A percentile compares a stretch with the other conserved stretches of the same genome.
These are phyloP conservation scores for Vaccinium myrtillus DNA, from an alignment of 148 eudicot genomes.

Conservation along the genomic window DNA sequence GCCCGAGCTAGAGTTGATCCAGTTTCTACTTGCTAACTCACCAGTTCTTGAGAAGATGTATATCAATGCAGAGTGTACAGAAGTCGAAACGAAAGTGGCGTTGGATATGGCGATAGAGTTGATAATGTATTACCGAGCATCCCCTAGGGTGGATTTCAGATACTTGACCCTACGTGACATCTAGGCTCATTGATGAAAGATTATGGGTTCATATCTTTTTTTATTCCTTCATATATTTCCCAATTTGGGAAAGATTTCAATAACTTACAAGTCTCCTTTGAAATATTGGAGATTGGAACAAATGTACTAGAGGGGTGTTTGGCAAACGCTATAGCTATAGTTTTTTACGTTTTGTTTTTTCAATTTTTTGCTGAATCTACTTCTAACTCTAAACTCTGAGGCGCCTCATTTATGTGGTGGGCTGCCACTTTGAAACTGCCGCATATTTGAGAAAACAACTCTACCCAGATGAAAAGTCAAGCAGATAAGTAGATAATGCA, in stretches of 20 bases:
- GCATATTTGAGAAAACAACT: too few relatives aligned
- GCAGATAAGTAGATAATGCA: background rate
- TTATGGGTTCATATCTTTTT: background rate
- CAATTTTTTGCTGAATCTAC: background rate
- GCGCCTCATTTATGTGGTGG: background rate
- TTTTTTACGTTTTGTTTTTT: background rate
- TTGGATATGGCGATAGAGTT: background rate
- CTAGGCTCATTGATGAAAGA: background rate
- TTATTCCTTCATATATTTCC: background rate
- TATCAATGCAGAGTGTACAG: background rate
- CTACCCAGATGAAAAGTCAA: background rate
- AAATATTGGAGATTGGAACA: background rate
- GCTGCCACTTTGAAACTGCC: too few relatives aligned
- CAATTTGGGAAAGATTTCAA: too few relatives aligned
- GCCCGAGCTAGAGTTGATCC: background rate
- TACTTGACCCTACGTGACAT: too few relatives aligned
- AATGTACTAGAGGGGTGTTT: background rate
- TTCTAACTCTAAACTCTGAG: background rate
- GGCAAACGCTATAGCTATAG: background rate
- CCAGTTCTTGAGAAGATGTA: background rate
- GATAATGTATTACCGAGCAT: background rate
- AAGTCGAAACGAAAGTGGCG: too few relatives aligned
- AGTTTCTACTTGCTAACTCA: background rate
- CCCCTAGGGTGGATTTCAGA: background rate
- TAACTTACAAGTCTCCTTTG: too few relatives aligned